Conservation (phyloP, 202 grass and related monocot species). For the Setaria viridis region DNA sequence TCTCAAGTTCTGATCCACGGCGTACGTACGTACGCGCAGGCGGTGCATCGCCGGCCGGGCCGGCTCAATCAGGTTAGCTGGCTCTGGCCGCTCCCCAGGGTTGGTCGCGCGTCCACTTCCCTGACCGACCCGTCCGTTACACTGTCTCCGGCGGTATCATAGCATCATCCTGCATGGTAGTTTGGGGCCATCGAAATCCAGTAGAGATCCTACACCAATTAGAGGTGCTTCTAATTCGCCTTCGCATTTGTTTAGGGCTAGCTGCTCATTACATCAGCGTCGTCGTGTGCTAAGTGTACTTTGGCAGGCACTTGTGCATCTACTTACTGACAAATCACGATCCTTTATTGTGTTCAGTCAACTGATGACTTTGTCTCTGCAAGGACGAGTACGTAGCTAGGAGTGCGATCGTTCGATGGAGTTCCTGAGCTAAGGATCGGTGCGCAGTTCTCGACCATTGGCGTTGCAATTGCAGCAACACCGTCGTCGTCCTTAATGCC, state of each 20-base stretch:
- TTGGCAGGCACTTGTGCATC: neutral
- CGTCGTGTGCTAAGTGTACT: neutral
- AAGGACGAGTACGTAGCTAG: neutral
- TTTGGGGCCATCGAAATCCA: neutral
- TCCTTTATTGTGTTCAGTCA: neutral
- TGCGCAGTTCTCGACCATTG: neutral
- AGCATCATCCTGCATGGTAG: no score
- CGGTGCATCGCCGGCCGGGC: neutral
- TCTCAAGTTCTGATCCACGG: neutral
- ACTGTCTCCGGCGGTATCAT: neutral
- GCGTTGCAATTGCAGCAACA: neutral
- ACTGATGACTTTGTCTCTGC: neutral
- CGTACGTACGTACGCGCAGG: neutral
- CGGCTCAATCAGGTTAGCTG: conserved; percentile 47
- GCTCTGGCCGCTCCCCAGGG: neutral
- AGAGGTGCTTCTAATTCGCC: neutral
- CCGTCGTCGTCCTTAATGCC: neutral
- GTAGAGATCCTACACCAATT: neutral
- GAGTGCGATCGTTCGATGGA: neutral
- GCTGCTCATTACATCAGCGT: neutral
- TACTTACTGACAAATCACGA: conserved; percentile 2
- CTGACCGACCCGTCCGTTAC: conserved; percentile 39
- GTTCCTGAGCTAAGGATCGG: no score
- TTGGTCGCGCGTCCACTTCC: conserved; percentile 48
- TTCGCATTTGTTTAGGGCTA: neutral